Evolutionary conservation across 352 stramenopile species (phyloP).

Genomic region (Phytophthora citrophthora): DNA sequence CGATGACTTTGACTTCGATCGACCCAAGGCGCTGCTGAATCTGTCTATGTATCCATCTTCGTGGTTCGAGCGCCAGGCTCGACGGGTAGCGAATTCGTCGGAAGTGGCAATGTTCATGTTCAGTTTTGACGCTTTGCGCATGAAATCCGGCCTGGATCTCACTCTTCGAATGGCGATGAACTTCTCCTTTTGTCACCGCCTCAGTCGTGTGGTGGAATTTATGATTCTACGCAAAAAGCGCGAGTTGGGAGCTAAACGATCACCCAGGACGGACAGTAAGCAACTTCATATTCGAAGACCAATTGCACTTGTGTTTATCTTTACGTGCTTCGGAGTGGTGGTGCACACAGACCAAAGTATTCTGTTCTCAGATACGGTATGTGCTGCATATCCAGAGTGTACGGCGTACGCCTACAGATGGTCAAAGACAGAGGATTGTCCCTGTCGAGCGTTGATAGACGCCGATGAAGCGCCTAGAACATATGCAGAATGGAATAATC

Average conservation of each 20-base stretch:
- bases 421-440: conserved; percentile 24
- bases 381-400: not conserved
- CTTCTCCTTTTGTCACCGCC: conserved; percentile 21
- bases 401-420: conserved; percentile 15
- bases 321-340: not conserved
- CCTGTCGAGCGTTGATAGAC: conserved; percentile 45
- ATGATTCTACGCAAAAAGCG: not conserved
- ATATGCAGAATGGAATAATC: conserved; percentile 18
- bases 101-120: conserved; percentile 23
- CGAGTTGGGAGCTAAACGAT: not conserved
- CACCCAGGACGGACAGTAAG: not conserved
- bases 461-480: conserved; percentile 17
- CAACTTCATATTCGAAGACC: not conserved
- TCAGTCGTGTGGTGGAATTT: conserved; percentile 11
- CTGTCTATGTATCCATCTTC: conserved; percentile 1
- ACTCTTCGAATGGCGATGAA: conserved; percentile 27
- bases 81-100: conserved; percentile 12
- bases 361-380: not conserved
- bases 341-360: not conserved
- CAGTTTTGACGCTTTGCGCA: conserved; percentile 31
- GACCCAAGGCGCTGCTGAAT: conserved; percentile 15
- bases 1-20: conserved; percentile 22
- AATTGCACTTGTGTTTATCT: not conserved
- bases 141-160: conserved; percentile 15
- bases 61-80: conserved; percentile 19